Evolutionary conservation across 2,329 filamentous ascomycete species (phyloP).

Genomic region (Cordyceps militaris): DNA sequence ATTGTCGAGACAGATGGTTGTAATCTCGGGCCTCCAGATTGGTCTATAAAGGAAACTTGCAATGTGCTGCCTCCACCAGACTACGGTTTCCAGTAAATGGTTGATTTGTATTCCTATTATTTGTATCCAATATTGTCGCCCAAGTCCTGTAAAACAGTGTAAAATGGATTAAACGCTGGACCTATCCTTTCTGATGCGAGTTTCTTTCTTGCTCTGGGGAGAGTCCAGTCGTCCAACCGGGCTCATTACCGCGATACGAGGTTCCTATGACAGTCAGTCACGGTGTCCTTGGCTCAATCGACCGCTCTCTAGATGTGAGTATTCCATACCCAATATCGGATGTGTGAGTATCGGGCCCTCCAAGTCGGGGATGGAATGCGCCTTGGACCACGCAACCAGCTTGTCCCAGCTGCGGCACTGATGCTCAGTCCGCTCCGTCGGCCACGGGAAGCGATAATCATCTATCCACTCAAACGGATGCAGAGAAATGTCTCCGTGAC

Average conservation of each 20-base stretch:
- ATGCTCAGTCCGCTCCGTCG: conserved; percentile 4
- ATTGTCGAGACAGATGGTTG: no score
- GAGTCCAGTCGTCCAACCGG: not conserved
- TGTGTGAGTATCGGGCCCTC: conserved; percentile 3
- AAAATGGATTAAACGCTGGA: not conserved
- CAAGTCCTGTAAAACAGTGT: not conserved
- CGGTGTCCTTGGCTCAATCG: not conserved
- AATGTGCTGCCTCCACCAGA: no score
- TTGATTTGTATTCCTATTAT: no score
- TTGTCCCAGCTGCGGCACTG: conserved; percentile 15
- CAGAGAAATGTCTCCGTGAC: conserved; percentile 13
- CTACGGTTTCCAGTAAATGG: no score
- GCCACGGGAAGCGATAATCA: conserved; percentile 12
- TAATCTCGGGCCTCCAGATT: no score
- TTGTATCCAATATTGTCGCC: no score
- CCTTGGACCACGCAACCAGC: conserved; percentile 7
- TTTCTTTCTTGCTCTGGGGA: not conserved
- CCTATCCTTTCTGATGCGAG: not conserved
- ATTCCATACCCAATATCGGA: not conserved
- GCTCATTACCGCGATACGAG: not conserved
- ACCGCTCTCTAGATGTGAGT: not conserved
- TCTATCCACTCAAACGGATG: conserved; percentile 15
- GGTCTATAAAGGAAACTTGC: no score
- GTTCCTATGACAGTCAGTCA: not conserved
- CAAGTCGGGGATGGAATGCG: not conserved